phyloP scores from a whole-genome alignment of 176 grass and related monocot species.

The Stipa capillata region DNA sequence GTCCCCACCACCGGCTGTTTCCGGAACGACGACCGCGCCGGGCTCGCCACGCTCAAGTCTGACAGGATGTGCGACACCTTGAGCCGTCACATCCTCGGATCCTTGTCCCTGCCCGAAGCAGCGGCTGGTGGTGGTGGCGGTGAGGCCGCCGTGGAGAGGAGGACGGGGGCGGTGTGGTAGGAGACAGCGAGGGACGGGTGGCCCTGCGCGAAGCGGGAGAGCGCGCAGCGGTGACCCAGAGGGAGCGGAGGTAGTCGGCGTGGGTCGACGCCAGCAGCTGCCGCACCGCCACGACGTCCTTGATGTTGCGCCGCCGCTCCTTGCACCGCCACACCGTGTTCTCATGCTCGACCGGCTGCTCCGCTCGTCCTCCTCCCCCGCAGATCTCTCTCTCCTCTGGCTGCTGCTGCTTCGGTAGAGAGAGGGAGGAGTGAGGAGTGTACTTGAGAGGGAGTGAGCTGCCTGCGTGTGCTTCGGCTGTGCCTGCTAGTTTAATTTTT shows the following conservation, averaged over 20 bases:
- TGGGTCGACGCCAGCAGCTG: slow-evolving; percentile 88
- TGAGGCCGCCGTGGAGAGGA: slow-evolving; percentile 46
- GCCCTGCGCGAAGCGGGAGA: slow-evolving; percentile 73
- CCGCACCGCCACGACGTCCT: slow-evolving; percentile 66
- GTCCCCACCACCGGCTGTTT: slow-evolving; percentile 41
- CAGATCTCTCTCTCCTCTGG: background rate
- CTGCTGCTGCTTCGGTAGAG: background rate
- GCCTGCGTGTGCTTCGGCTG: background rate
- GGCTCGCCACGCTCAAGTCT: slow-evolving; percentile 43
- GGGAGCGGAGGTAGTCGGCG: slow-evolving; percentile 86
- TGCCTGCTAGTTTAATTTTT: background rate
- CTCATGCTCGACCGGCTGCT: slow-evolving; percentile 73
- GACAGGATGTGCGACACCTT: slow-evolving; percentile 72
- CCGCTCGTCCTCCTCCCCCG: too few relatives aligned
- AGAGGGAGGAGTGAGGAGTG: background rate
- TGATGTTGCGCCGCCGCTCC: slow-evolving; percentile 90
- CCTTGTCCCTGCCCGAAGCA: slow-evolving; percentile 14
- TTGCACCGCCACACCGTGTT: slow-evolving; percentile 96
- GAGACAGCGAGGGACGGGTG: slow-evolving; percentile 82
- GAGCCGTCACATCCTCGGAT: slow-evolving; percentile 20
- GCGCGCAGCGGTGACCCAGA: slow-evolving; percentile 60
- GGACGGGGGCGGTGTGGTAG: slow-evolving; percentile 64
- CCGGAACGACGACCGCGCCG: slow-evolving; percentile 36
- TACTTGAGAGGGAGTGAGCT: slow-evolving; percentile 18
- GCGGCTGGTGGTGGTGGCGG: slow-evolving; percentile 17